Conservation (phyloP, 2,329 filamentous ascomycete genomes). For the Ophiostoma populinum region DNA sequence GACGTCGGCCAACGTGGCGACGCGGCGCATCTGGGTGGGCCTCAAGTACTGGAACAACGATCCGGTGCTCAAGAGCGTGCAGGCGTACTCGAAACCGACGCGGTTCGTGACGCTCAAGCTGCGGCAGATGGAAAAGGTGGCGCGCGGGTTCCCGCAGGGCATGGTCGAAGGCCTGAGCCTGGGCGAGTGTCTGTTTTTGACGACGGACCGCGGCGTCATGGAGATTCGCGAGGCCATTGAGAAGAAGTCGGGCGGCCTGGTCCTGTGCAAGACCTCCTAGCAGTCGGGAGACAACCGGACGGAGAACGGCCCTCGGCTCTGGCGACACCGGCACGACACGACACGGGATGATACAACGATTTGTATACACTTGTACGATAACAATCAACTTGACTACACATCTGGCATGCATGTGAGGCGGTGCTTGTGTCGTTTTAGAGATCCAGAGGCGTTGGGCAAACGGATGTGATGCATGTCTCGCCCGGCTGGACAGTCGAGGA, state of each 20-base stretch:
- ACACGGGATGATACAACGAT: too few relatives aligned
- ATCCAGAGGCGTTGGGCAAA: too few relatives aligned
- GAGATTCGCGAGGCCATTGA: slow-evolving; percentile 72
- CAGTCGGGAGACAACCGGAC: too few relatives aligned
- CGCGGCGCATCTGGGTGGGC: slow-evolving; percentile 67
- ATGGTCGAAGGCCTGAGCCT: slow-evolving; percentile 58
- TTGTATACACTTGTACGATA: too few relatives aligned
- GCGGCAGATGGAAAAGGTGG: slow-evolving; percentile 42
- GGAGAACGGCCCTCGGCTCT: too few relatives aligned
- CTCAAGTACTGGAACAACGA: slow-evolving; percentile 78
- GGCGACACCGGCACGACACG: too few relatives aligned
- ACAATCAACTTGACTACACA: too few relatives aligned
- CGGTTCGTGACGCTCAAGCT: slow-evolving; percentile 51
- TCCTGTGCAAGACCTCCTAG: too few relatives aligned
- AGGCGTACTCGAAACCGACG: slow-evolving; percentile 56
- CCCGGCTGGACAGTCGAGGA: too few relatives aligned
- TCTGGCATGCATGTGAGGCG: too few relatives aligned
- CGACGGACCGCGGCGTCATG: slow-evolving; percentile 59
- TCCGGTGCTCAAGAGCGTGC: slow-evolving; percentile 55
- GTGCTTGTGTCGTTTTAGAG: too few relatives aligned
- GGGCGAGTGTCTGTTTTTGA: slow-evolving; percentile 69
- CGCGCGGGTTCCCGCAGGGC: slow-evolving; percentile 51
- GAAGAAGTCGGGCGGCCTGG: slow-evolving; percentile 61
- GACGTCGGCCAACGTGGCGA: slow-evolving; percentile 54
- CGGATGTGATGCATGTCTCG: too few relatives aligned